phyloP scores from a whole-genome alignment of 2,329 filamentous ascomycete genomes.

The Chalaropsis thielavioides region DNA sequence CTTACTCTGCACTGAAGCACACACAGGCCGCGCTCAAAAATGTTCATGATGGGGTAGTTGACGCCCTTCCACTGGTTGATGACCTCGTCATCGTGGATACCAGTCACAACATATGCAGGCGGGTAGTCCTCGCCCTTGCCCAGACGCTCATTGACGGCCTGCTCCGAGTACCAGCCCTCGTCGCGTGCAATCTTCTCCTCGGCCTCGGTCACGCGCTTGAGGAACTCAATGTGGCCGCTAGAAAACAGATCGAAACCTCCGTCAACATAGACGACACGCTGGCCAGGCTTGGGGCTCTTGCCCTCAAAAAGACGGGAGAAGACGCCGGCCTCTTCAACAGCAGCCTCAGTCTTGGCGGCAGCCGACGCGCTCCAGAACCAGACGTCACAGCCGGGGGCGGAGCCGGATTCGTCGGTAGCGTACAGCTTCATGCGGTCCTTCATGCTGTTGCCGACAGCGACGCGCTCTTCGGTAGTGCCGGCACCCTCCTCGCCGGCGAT shows the following conservation, averaged over 20 bases:
- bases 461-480: conserved; percentile 53
- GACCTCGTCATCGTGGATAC: conserved; percentile 85
- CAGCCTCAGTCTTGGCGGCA: conserved; percentile 29
- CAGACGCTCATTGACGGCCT: conserved; percentile 47
- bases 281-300: conserved; percentile 55
- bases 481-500: conserved; percentile 59
- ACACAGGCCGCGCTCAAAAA: conserved; percentile 88
- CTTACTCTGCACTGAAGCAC: conserved; percentile 83
- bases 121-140: conserved; percentile 59
- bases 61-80: conserved; percentile 95
- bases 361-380: conserved; percentile 62
- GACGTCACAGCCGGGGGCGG: conserved; percentile 64
- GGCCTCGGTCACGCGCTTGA: conserved; percentile 57
- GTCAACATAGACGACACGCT: conserved; percentile 86
- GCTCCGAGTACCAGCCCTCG: conserved; percentile 60
- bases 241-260: conserved; percentile 95
- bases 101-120: conserved; percentile 77
- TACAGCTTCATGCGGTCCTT: conserved; percentile 67
- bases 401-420: conserved; percentile 71
- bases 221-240: conserved; percentile 90
- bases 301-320: conserved; percentile 59
- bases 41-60: conserved; percentile 99
- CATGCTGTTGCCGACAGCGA: conserved; percentile 52
- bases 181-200: conserved; percentile 56
- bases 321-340: conserved; percentile 43